Percentiles rank a stretch among this genome's conserved stretches.
Conservation (phyloP, 805 yeast species). For the Spathaspora gorwiae region DNA sequence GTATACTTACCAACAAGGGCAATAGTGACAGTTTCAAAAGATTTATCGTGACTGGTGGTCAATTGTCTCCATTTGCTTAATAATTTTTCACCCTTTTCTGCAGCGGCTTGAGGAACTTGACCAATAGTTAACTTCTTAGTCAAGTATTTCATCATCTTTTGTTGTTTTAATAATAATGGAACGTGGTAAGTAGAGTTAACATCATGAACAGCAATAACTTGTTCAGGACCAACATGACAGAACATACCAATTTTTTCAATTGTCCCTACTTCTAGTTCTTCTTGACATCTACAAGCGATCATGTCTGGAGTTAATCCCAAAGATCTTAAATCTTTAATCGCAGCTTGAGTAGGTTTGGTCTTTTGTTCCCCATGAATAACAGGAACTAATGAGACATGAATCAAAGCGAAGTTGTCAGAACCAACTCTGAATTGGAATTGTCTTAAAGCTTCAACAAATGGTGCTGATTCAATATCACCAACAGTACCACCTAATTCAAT, state of each 20-base stretch:
- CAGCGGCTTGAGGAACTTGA: conserved; percentile 40
- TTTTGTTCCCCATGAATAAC: conserved; percentile 98
- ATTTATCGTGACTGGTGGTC: conserved; percentile 75
- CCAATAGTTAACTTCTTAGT: conserved; percentile 61
- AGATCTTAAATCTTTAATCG: conserved; percentile 92
- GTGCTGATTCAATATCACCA: conserved; percentile 98
- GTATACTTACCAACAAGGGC: conserved; percentile 98
- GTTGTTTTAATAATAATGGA: conserved; percentile 85
- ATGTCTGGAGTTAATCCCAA: conserved; percentile 93
- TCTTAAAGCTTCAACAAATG: conserved; percentile 97
- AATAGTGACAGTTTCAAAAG: conserved; percentile 83
- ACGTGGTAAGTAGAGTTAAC: conserved; percentile 97
- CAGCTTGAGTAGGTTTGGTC: conserved; percentile 99
- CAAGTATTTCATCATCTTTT: conserved; percentile 73
- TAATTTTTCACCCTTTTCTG: conserved; percentile 61
- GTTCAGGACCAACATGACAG: conserved; percentile 98
- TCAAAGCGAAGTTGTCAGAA: conserved; percentile 84
- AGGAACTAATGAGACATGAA: conserved; percentile 95
- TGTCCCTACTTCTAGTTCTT: conserved; percentile 75
- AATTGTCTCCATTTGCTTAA: conserved; percentile 75
- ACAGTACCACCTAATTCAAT: conserved; percentile 99
- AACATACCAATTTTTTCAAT: conserved; percentile 96
- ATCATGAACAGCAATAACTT: conserved; percentile 94
- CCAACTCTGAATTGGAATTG: conserved; percentile 99
- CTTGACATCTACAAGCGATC: conserved; percentile 96